phyloP scores from a whole-genome alignment of 2,329 filamentous ascomycete species.

The Cladophialophora immunda region DNA sequence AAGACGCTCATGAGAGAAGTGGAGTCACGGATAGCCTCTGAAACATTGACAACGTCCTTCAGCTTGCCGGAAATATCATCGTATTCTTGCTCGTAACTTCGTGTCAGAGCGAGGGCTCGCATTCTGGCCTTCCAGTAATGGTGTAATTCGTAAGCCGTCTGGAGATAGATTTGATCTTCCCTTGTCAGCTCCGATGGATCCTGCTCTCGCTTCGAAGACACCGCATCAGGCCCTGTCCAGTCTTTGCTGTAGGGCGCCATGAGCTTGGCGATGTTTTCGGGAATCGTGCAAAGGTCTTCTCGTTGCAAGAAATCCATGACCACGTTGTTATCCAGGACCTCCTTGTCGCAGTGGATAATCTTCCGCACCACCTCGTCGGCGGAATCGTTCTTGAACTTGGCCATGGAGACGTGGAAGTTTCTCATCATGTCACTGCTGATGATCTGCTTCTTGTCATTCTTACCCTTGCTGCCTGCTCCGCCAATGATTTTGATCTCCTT shows the following conservation, averaged over 20 bases:
- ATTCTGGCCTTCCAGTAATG: constrained; percentile 99
- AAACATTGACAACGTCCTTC: constrained; percentile 83
- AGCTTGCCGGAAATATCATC: constrained; percentile 89
- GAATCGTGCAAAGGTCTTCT: constrained; percentile 90
- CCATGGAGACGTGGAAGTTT: constrained; percentile 89
- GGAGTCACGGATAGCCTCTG: constrained; percentile 88
- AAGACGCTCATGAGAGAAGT: constrained; percentile 95
- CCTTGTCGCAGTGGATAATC: constrained; percentile 93
- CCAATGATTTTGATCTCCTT: constrained; percentile 94
- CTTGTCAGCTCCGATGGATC: constrained; percentile 88
- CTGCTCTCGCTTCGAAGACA: constrained; percentile 78
- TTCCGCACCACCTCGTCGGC: constrained; percentile 87
- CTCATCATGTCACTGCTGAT: constrained; percentile 90
- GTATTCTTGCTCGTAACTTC: constrained; percentile 86
- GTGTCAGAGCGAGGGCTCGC: constrained; percentile 84
- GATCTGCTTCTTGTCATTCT: constrained; percentile 96
- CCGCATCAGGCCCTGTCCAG: constrained; percentile 88
- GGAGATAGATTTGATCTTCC: constrained; percentile 94
- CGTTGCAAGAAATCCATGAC: constrained; percentile 97
- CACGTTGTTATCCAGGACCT: constrained; percentile 85
- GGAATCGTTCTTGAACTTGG: constrained; percentile 87
- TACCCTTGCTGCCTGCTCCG: constrained; percentile 71
- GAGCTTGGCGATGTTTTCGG: constrained; percentile 87
- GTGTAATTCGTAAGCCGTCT: constrained; percentile 91
- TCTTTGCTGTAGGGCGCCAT: constrained; percentile 97